A percentile compares a stretch with the other conserved stretches of the same genome.
Conservation (phyloP, 2,329 filamentous ascomycete species). For the Lizonia empirigonia region DNA sequence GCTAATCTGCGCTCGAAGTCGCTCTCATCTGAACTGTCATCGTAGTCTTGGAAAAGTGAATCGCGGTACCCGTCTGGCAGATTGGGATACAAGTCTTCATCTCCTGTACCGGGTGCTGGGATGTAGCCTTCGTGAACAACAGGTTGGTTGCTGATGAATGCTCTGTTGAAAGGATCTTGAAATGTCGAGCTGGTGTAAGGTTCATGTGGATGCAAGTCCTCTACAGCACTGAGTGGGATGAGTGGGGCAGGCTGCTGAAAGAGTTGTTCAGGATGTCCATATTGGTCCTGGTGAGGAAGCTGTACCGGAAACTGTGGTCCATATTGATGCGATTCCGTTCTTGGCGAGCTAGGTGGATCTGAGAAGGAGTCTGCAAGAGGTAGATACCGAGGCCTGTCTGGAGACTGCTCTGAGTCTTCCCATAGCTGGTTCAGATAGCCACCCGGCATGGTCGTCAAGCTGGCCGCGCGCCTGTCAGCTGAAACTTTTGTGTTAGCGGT, state of each 20-base stretch:
- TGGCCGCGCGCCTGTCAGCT: constrained; percentile 17
- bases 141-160: constrained; percentile 34
- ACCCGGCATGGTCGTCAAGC: constrained; percentile 28
- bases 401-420: constrained; percentile 22
- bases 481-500: constrained; percentile 19
- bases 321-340: constrained; percentile 9
- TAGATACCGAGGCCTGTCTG: constrained; percentile 26
- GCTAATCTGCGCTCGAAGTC: constrained; percentile 33
- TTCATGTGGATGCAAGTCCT: constrained; percentile 25
- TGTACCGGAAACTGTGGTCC: constrained; percentile 20
- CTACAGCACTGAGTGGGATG: constrained; percentile 30
- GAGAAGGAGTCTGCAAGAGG: constrained; percentile 30
- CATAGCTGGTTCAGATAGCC: constrained; percentile 29
- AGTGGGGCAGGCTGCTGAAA: constrained; percentile 27
- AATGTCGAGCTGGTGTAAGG: constrained; percentile 20
- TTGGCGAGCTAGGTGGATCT: constrained; percentile 21
- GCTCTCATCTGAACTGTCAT: constrained; percentile 38
- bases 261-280: constrained; percentile 25
- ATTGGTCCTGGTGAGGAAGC: constrained; percentile 22
- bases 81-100: constrained; percentile 41
- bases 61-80: constrained; percentile 28
- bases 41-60: constrained; percentile 26
- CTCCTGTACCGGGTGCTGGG: constrained; percentile 41
- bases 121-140: constrained; percentile 50
- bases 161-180: constrained; percentile 32